Base-by-base conservation (phyloP, 345 rosid species). In the Euphorbia lathyris region DNA sequence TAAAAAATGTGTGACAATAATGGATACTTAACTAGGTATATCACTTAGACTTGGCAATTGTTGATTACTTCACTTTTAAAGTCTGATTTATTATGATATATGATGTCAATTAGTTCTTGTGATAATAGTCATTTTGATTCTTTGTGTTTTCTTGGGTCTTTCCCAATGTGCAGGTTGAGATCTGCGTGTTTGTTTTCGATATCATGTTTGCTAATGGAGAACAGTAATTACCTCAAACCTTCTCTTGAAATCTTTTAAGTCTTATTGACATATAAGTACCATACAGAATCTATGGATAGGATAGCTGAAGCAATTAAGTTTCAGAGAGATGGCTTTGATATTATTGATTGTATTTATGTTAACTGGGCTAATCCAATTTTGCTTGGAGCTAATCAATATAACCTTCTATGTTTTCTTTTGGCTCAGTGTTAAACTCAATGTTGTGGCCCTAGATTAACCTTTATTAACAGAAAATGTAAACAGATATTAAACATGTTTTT, bases 201-300 rank as follows among this genome's bases (percentile, higher is more conserved):
- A 74, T 93, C 79, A 90, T 93, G 98, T 90, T 86, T 79, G 77
- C 88, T 72, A 89, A 93, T 66, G 98, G 93, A 78, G 81, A 89
- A 71, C 85, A 81, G 97, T 93, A 85, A 72, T 77, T 70, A 64
- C 76, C 83, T 66, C 71, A 69, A 75, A 75, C 80, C 76, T 45
- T 76, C 63, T 69, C 78, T 66, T 78, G 23, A 3, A 72, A 13
- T 68, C 58, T 58, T 74, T 36, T 25, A 3, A 30, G 40, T 34
- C 62, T 69, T 65, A 10, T 51, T 34, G 30, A 66, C 25, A 69
- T 23, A 11, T 25, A 62, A 62, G 34, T 34, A 38, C 11, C 10
- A 1, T 13, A 50, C 25, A 29, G 9, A 16, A 63, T 14, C 25
- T 48, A 20, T 61, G 17, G 36, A 7, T 32, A 47, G 34, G 38